Conservation (phyloP, 2,329 filamentous ascomycete species). For the Microthyrium microscopicum region DNA sequence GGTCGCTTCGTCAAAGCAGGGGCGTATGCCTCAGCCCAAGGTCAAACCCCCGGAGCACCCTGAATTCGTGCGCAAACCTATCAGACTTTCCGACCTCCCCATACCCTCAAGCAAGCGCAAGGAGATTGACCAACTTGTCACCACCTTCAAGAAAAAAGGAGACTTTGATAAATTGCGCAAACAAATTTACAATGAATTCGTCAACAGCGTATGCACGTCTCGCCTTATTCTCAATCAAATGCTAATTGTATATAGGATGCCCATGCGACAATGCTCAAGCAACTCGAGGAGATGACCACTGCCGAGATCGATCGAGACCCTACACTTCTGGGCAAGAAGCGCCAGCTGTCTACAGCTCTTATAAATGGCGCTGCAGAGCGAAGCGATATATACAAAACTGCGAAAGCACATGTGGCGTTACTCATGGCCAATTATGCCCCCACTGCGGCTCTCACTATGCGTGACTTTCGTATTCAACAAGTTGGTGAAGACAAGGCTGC, state of each 20-base stretch:
- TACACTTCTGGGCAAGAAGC: slow-evolving; percentile 54
- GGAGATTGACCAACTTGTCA: slow-evolving; percentile 59
- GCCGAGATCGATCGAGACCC: slow-evolving; percentile 62
- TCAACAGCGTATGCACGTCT: slow-evolving; percentile 37
- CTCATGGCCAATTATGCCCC: slow-evolving; percentile 48
- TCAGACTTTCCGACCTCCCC: slow-evolving; percentile 61
- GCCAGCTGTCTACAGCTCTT: slow-evolving; percentile 55
- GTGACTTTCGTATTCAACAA: slow-evolving; percentile 48
- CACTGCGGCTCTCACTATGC: slow-evolving; percentile 52
- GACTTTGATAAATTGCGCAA: slow-evolving; percentile 67
- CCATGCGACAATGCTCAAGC: slow-evolving; percentile 47
- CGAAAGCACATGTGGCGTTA: slow-evolving; percentile 48
- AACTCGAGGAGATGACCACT: slow-evolving; percentile 53
- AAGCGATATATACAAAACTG: slow-evolving; percentile 57
- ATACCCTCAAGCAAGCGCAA: slow-evolving; percentile 55
- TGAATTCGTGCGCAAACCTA: slow-evolving; percentile 31
- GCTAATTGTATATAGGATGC: slow-evolving; percentile 38
- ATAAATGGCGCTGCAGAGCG: slow-evolving; percentile 66
- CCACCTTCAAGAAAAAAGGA: slow-evolving; percentile 74
- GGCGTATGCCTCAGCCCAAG: too few relatives aligned
- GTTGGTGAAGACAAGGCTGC: slow-evolving; percentile 53
- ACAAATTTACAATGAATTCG: slow-evolving; percentile 59
- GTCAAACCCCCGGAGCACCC: too few relatives aligned
- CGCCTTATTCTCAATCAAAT: slow-evolving; percentile 1
- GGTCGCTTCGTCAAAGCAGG: too few relatives aligned